Base-by-base conservation (phyloP, 2,329 filamentous ascomycete genomes). In the Penicillium sp. region DNA sequence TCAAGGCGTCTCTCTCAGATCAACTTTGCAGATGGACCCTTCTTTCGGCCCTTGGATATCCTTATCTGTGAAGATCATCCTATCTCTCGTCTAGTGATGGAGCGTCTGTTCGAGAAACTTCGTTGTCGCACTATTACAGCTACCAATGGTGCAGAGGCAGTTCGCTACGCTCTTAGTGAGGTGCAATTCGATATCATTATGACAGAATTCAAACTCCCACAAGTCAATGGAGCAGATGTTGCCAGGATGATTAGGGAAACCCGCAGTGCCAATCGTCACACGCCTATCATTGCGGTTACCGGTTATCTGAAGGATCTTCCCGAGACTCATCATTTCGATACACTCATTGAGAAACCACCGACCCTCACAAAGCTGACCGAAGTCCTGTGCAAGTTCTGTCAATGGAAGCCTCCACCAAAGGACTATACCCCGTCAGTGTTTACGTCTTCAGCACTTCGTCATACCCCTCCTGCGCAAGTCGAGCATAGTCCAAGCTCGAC, bases 121-220 rank as follows among this genome's bases (percentile, higher is more conserved):
- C 90, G 92, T 41, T 99, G 95, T 72, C 91, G 95, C 47, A 97
- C 94, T 8, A 95, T 99, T 71, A 93, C 92, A 3, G 94, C 95
- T 5, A 86, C 90, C 3, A 97, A 93, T 69, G 95, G 95, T 0
- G 90, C 92, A 0, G 95, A 99, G 73, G 95, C 94, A 11, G 90
- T 97, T 70, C 88, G 94, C 23, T 97, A 95, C 78, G 93, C 95
- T 30, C 91, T 96, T 84, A 94, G 94, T 72, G 94, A 98, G 74
- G 94, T 99, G 74, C 96, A 98, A 73, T 99, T 98, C 73, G 95
- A 99, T 78, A 92, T 97, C 70, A 97, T 99, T 75, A 95, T 99
- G 83, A 94, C 97, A 77, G 95, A 99, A 78, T 97, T 93, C 81
- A 96, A 94, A 75, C 83, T 99, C 50, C 94, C 95, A 9, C 92